These are phyloP conservation scores for Cardamine resedifolia DNA, from an alignment of 345 rosid genomes.

Conservation along the genomic window DNA sequence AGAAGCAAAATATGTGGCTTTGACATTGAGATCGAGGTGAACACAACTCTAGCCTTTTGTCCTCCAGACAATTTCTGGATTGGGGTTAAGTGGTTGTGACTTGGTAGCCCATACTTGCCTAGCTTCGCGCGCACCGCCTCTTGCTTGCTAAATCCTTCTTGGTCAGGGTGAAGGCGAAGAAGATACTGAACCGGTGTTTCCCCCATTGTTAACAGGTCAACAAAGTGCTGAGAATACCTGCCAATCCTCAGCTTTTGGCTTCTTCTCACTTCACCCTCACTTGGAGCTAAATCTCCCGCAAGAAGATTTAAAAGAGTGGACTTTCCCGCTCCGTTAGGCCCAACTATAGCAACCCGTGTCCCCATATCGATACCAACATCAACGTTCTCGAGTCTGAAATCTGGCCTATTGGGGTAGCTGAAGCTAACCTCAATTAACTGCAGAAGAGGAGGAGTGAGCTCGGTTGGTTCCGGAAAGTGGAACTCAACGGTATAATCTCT, in stretches of 20 bases:
- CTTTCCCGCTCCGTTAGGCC: slow-evolving; percentile 97
- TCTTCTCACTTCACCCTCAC: slow-evolving; percentile 79
- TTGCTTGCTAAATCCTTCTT: slow-evolving; percentile 93
- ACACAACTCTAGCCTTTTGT: slow-evolving; percentile 89
- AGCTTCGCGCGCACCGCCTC: slow-evolving; percentile 96
- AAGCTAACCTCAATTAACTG: slow-evolving; percentile 92
- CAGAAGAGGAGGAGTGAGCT: slow-evolving; percentile 87
- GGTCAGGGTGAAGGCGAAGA: slow-evolving; percentile 92
- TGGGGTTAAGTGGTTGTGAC: slow-evolving; percentile 88
- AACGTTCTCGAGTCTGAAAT: slow-evolving; percentile 75
- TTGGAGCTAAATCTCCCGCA: slow-evolving; percentile 83
- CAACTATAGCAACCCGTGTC: slow-evolving; percentile 89
- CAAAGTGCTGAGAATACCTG: slow-evolving; percentile 95
- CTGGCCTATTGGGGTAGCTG: slow-evolving; percentile 76
- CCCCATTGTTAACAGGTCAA: slow-evolving; percentile 84
- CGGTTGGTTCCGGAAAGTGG: slow-evolving; percentile 96
- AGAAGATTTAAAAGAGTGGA: slow-evolving; percentile 90
- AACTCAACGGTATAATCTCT: slow-evolving; percentile 89
- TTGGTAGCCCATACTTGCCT: slow-evolving; percentile 90
- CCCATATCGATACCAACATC: slow-evolving; percentile 99
- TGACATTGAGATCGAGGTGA: slow-evolving; percentile 92
- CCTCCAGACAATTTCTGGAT: slow-evolving; percentile 90
- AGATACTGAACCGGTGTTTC: slow-evolving; percentile 95
- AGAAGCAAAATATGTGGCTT: slow-evolving; percentile 83
- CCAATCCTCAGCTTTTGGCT: slow-evolving; percentile 93